Evolutionary conservation across 2,329 filamentous ascomycete genomes (phyloP).

Genomic region (Ceratocystis huliohia): DNA sequence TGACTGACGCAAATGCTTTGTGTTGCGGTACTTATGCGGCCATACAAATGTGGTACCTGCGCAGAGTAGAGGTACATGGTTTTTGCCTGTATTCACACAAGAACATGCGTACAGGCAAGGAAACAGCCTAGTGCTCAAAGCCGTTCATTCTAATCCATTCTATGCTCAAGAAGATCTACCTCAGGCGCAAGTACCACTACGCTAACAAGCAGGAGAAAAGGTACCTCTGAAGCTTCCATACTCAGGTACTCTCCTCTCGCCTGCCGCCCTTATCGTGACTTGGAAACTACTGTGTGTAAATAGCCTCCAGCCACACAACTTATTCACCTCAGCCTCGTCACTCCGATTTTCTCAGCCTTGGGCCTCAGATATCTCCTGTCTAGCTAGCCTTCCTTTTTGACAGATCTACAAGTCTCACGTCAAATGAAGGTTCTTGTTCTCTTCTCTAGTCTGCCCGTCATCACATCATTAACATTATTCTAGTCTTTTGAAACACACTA

Average conservation of each 20-base stretch:
- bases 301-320: neutral
- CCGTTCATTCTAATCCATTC: neutral
- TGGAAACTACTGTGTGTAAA: neutral
- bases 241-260: neutral
- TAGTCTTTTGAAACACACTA: constrained; percentile 4
- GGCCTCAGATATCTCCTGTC: too few relatives aligned
- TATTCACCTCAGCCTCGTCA: neutral
- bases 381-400: neutral
- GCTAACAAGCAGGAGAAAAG: neutral
- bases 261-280: neutral
- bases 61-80: neutral
- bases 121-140: neutral
- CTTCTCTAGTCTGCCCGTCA: neutral
- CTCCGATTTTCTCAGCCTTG: neutral
- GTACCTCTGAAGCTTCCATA: neutral
- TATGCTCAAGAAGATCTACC: neutral
- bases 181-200: neutral
- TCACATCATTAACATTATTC: neutral
- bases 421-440: neutral
- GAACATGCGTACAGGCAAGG: neutral
- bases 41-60: neutral
- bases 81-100: neutral
- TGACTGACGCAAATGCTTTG: neutral
- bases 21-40: constrained; percentile 3
- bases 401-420: neutral